Evolutionary conservation across 257 asterid species (phyloP), one percentile per base, ranked within the genome.

Genomic region (Knoxia roxburghii): DNA sequence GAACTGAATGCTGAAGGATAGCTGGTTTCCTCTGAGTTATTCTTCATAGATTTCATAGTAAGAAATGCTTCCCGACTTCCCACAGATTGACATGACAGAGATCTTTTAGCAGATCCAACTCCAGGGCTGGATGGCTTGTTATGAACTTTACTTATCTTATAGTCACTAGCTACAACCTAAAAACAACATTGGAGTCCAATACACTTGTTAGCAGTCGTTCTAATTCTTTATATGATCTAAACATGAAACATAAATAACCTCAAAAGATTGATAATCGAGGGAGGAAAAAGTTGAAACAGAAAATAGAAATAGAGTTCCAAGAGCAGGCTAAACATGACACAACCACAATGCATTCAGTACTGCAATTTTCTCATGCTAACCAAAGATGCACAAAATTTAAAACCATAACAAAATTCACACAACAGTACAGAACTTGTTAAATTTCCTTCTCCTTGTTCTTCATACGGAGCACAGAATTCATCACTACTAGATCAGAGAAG

Each of bases 1-100:
- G 83, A 76, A 32, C 82, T 70, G 50, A 76, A 69, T 21, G 84
- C 73, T 63, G 82, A 81, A 46, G 49, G 78, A 72, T 84, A 77
- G 73, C 81, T 76, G 58, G 80, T 72, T 11, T 55, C 78, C 52
- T 76, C 86, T 51, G 68, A 67, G 73, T 54, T 30, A 51, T 13
- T 62, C 15, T 55, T 73, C 2, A 26, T 20, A 46, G 60, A 64
- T 68, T 49, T 76, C 65, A 48, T 33, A 7, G 68, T 5, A 7
- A 37, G 72, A 68, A 45, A 33, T 57, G 74, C 37, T 68, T 49
- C 59, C 10, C 40, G 37, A 23, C 68, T 72, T 55, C 71, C 72
- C 65, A 67, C 68, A 23, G 61, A 65, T 20, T 61, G 43, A 60
- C 77, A 45, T 43, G 74, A 43, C 45, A 60, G 48, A 7, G 67